Percentiles rank a stretch among this genome's conserved stretches.
Evolutionary conservation across 2,329 filamentous ascomycete genomes (phyloP).

Genomic region (Hypoxylon sp.): DNA sequence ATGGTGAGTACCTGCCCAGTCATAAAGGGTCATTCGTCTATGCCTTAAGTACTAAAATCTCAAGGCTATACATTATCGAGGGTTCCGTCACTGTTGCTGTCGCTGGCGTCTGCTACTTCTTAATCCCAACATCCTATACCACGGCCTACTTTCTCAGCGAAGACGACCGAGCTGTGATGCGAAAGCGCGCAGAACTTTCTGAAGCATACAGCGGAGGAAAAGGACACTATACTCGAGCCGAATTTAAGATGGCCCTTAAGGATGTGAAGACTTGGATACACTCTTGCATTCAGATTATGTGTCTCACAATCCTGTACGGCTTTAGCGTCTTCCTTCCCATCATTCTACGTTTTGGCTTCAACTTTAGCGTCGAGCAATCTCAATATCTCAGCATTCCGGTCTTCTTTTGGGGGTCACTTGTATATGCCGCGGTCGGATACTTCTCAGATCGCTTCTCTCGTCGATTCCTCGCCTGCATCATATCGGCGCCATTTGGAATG

Average conservation of each 20-base stretch:
- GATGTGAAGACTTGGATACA: slow-evolving; percentile 37
- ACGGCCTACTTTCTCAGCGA: slow-evolving; percentile 37
- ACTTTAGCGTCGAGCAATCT: slow-evolving; percentile 35
- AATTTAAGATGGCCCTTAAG: slow-evolving; percentile 33
- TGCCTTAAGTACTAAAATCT: neutral
- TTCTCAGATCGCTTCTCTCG: slow-evolving; percentile 29
- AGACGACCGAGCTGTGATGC: slow-evolving; percentile 36
- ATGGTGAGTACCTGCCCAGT: slow-evolving; percentile 17
- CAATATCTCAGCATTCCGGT: slow-evolving; percentile 36
- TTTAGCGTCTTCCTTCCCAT: slow-evolving; percentile 37
- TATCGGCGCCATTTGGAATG: slow-evolving; percentile 27
- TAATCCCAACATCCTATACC: slow-evolving; percentile 35
- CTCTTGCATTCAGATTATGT: slow-evolving; percentile 34
- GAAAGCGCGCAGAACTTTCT: slow-evolving; percentile 34
- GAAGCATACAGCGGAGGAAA: slow-evolving; percentile 34
- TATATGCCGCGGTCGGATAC: slow-evolving; percentile 28
- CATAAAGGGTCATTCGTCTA: no score
- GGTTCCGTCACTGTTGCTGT: slow-evolving; percentile 28
- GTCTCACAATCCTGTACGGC: slow-evolving; percentile 33
- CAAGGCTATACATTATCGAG: slow-evolving; percentile 37
- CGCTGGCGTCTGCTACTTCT: slow-evolving; percentile 26
- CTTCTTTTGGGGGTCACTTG: slow-evolving; percentile 35
- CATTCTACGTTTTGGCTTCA: slow-evolving; percentile 35
- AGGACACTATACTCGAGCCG: slow-evolving; percentile 32
- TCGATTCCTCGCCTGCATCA: slow-evolving; percentile 30